Conservation (phyloP, 805 yeast genomes). For the Priceomyces fermenticarens region DNA sequence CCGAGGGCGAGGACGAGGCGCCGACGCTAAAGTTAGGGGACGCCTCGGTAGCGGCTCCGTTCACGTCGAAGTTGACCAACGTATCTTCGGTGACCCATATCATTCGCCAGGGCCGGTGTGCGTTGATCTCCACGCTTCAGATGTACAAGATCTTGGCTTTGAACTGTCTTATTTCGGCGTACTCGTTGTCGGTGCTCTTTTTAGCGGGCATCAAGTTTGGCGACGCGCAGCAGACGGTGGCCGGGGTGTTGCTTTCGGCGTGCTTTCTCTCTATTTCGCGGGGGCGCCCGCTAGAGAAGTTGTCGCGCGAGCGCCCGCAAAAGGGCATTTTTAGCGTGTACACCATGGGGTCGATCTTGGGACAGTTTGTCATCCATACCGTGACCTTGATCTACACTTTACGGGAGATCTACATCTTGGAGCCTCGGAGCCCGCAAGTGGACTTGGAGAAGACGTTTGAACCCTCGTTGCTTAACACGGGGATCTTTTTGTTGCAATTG, state of each 20-base stretch:
- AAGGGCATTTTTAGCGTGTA: conserved; percentile 93
- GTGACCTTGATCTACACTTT: conserved; percentile 79
- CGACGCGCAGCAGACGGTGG: conserved; percentile 95
- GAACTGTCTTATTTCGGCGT: conserved; percentile 95
- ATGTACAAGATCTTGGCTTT: conserved; percentile 97
- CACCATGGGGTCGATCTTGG: conserved; percentile 96
- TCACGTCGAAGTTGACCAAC: conserved; percentile 89
- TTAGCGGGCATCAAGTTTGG: conserved; percentile 98
- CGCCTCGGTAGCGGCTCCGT: conserved; percentile 99
- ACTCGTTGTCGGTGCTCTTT: conserved; percentile 88
- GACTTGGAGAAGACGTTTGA: conserved; percentile 85
- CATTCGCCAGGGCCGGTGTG: conserved; percentile 97
- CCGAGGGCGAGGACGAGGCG: conserved; percentile 76
- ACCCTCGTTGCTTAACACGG: conserved; percentile 93
- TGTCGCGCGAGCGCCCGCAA: conserved; percentile 93
- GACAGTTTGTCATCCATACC: conserved; percentile 94
- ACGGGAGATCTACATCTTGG: conserved; percentile 75
- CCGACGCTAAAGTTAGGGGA: conserved; percentile 95
- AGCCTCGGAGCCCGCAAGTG: conserved; percentile 88
- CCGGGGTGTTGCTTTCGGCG: conserved; percentile 88
- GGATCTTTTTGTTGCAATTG: conserved; percentile 88
- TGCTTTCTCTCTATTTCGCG: conserved; percentile 95
- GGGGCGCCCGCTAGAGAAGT: conserved; percentile 84
- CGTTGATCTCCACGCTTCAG: conserved; percentile 94
- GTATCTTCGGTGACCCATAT: conserved; percentile 92